These are phyloP conservation scores for Aspergillus brasiliensis DNA, from an alignment of 2,329 filamentous ascomycete species.

Conservation along the genomic window DNA sequence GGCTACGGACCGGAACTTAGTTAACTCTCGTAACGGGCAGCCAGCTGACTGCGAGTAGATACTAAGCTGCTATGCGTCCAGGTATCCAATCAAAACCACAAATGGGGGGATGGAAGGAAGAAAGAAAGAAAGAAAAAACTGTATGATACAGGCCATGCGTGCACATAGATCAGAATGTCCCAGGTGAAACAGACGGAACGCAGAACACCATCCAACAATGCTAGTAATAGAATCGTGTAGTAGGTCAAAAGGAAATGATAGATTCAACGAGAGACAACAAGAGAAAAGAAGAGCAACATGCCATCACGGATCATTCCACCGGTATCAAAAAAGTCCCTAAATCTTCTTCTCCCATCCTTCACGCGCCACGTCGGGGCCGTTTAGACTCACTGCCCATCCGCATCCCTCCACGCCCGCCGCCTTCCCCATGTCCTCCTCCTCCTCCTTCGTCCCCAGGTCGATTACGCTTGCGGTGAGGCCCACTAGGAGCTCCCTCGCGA, in stretches of 20 bases:
- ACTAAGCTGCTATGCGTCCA: background rate
- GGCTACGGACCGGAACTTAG: background rate
- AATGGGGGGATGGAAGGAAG: background rate
- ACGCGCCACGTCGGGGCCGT: constrained; percentile 43
- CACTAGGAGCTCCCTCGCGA: constrained; percentile 31
- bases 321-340: background rate
- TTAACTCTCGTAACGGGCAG: background rate
- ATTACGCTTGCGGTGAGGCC: constrained; percentile 40
- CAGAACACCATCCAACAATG: constrained; percentile 25
- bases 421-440: constrained; percentile 30
- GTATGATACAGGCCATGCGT: constrained; percentile 1
- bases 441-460: constrained; percentile 38
- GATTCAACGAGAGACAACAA: constrained; percentile 15
- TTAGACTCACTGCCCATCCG: constrained; percentile 46
- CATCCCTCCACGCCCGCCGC: constrained; percentile 37
- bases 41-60: background rate
- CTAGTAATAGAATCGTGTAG: constrained; percentile 14
- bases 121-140: no score
- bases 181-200: constrained; percentile 15
- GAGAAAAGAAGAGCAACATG: background rate
- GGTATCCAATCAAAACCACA: background rate
- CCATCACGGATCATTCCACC: background rate
- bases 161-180: background rate
- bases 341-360: constrained; percentile 15
- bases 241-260: constrained; percentile 12